Percentiles rank a stretch among this genome's conserved stretches.
Evolutionary conservation across 2,329 filamentous ascomycete genomes (phyloP).

Genomic region (Conoideocrella luteorostrata): DNA sequence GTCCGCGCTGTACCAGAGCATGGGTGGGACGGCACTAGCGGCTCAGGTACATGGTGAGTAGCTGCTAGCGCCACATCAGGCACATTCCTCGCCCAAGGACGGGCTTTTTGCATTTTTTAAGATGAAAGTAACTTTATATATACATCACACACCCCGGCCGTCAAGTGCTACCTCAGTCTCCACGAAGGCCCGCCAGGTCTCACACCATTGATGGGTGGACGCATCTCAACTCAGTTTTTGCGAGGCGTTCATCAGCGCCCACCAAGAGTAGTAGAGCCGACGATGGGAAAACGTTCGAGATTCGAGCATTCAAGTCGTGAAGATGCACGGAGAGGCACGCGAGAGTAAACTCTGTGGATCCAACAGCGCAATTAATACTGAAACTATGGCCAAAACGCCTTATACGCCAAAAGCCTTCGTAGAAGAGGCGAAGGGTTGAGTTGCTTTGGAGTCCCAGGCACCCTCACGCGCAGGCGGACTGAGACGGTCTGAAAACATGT

Average conservation of each 20-base stretch:
- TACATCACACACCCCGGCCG: constrained; percentile 26
- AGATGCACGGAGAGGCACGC: no score
- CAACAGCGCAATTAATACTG: no score
- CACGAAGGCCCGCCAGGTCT: constrained; percentile 31
- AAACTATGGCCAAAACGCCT: no score
- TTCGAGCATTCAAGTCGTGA: no score
- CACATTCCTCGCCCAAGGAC: constrained; percentile 2
- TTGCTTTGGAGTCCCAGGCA: no score
- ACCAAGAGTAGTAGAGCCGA: no score
- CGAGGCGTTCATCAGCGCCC: constrained; percentile 23
- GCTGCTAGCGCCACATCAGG: constrained; percentile 15
- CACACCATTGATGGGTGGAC: constrained; percentile 32
- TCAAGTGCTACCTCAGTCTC: constrained; percentile 27
- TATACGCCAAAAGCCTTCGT: no score
- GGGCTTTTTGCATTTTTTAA: neutral
- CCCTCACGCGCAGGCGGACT: no score
- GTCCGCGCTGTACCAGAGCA: constrained; percentile 27
- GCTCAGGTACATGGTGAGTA: constrained; percentile 19
- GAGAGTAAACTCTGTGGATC: no score
- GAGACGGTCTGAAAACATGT: no score
- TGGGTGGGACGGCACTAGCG: constrained; percentile 30
- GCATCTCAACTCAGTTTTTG: constrained; percentile 30
- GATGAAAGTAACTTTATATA: constrained; percentile 22
- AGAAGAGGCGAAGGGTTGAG: no score
- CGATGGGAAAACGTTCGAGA: constrained; percentile 3